These are phyloP conservation scores for Posidonia oceanica DNA, from an alignment of 116 monocot genomes.

Conservation along the genomic window DNA sequence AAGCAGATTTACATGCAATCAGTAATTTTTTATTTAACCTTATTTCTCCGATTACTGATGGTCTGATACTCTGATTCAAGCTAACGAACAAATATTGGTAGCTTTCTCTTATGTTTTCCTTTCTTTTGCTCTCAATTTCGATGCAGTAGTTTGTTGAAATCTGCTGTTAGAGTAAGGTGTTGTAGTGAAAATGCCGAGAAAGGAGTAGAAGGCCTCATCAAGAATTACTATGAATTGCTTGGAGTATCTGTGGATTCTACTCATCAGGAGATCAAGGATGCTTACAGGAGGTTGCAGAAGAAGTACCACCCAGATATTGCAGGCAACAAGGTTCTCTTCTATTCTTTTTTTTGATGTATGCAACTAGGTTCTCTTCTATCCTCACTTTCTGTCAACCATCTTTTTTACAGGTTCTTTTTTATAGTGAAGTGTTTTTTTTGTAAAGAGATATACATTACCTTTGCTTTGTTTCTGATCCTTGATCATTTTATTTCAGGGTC, in stretches of 20 bases:
- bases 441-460: neutral
- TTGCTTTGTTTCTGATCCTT: neutral
- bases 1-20: no score
- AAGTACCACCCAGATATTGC: neutral
- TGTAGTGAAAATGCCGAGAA: neutral
- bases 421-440: no score
- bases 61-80: no score
- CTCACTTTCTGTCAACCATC: neutral
- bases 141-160: no score
- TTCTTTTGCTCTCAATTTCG: neutral
- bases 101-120: neutral
- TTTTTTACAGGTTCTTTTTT: no score
- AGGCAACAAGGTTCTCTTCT: neutral
- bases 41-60: no score
- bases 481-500: neutral
- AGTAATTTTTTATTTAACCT: no score
- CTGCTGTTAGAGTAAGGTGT: neutral
- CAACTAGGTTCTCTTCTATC: no score
- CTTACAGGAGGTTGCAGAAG: neutral
- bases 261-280: neutral
- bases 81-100: no score
- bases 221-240: neutral
- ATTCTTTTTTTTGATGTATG: no score
- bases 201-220: neutral
- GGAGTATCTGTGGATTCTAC: neutral